These are phyloP conservation scores for Fragaria ananassa DNA, from an alignment of 306 rosid genomes.

Conservation along the genomic window DNA sequence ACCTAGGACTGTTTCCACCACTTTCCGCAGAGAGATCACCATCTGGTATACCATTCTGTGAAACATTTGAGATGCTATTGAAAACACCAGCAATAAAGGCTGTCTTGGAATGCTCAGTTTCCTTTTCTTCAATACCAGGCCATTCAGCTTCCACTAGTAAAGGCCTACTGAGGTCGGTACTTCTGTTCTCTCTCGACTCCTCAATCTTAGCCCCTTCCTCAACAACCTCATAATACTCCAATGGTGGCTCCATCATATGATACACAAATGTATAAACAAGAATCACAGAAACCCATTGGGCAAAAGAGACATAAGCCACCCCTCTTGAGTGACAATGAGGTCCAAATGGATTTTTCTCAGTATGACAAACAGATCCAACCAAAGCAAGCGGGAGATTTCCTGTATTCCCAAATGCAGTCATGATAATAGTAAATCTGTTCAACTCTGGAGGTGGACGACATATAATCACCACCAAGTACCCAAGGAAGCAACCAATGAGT, in stretches of 20 bases:
- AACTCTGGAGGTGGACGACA: constrained; percentile 76
- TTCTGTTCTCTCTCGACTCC: constrained; percentile 18
- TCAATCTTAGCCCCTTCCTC: constrained; percentile 55
- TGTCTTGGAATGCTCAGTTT: constrained; percentile 75
- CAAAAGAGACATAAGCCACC: constrained; percentile 80
- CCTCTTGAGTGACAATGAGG: constrained; percentile 64
- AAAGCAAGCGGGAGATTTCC: constrained; percentile 85
- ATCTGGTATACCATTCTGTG: constrained; percentile 48
- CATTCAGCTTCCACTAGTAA: constrained; percentile 94
- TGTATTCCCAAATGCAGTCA: constrained; percentile 90
- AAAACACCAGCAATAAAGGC: constrained; percentile 71
- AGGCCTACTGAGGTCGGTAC: constrained; percentile 61
- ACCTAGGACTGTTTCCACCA: constrained; percentile 52
- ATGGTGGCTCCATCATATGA: constrained; percentile 97
- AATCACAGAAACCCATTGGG: constrained; percentile 86
- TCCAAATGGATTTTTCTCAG: constrained; percentile 68
- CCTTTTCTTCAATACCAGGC: constrained; percentile 94
- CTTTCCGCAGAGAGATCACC: constrained; percentile 36
- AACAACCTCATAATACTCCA: constrained; percentile 62
- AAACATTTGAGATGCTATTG: constrained; percentile 47
- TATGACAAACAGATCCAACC: constrained; percentile 78
- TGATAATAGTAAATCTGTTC: constrained; percentile 62
- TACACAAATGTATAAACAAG: constrained; percentile 86
- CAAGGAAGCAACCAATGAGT: constrained; percentile 59
- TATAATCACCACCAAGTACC: constrained; percentile 58